Conservation (phyloP, 2,329 filamentous ascomycete species). For the Cercospora sojina region DNA sequence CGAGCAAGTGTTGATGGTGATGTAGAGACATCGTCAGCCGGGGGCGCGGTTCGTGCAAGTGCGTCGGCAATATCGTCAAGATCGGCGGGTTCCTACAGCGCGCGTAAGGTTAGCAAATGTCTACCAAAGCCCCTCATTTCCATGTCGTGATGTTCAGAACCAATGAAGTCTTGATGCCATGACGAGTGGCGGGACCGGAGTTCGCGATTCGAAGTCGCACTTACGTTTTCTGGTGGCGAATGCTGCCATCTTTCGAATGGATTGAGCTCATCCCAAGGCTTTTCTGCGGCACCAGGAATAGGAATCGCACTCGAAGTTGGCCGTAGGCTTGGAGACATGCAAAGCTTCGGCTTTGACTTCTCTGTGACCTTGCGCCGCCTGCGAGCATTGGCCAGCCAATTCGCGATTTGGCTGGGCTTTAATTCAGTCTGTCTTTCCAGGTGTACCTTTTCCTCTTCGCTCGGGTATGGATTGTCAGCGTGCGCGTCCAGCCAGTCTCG, state of each 20-base stretch:
- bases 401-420: conserved; percentile 79
- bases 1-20: conserved; percentile 34
- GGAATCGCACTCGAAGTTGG: conserved; percentile 66
- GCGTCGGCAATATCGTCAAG: conserved; percentile 64
- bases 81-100: conserved; percentile 57
- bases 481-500: conserved; percentile 84
- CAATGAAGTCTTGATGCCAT: background rate
- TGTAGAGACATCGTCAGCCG: conserved; percentile 29
- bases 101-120: background rate
- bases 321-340: conserved; percentile 63
- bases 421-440: conserved; percentile 77
- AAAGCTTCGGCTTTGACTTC: conserved; percentile 40
- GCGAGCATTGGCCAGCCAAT: conserved; percentile 89
- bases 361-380: conserved; percentile 72
- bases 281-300: conserved; percentile 59
- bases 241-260: conserved; percentile 68
- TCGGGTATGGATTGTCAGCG: conserved; percentile 80
- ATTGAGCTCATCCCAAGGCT: conserved; percentile 53
- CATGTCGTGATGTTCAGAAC: too few relatives aligned
- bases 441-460: conserved; percentile 78
- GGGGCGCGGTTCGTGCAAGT: conserved; percentile 43
- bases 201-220: background rate
- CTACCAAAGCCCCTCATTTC: background rate
- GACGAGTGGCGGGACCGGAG: background rate
- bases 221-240: conserved; percentile 62